Percentiles rank a stretch among this genome's conserved stretches.
Conservation (phyloP, 768 basidiomycete species). For the Xanthoconium stramineum region DNA sequence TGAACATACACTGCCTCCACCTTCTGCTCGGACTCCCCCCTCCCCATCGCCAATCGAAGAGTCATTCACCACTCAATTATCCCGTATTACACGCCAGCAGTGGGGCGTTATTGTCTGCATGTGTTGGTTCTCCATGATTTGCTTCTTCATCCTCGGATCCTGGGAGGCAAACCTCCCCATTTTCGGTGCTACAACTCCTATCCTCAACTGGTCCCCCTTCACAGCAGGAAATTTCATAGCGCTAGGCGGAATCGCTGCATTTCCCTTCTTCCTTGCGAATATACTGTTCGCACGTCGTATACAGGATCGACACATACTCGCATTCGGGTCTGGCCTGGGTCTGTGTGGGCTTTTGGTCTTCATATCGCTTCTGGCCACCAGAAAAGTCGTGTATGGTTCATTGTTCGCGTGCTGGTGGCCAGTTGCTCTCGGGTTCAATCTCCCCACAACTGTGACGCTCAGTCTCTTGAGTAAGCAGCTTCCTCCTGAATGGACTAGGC, state of each 20-base stretch:
- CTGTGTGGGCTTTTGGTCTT: conserved; percentile 50
- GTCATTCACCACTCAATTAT: conserved; percentile 8
- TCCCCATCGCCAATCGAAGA: conserved; percentile 1
- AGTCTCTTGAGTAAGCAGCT: conserved; percentile 68
- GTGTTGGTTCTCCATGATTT: conserved; percentile 70
- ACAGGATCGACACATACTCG: conserved; percentile 60
- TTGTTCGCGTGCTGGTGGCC: conserved; percentile 44
- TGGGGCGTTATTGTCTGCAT: conserved; percentile 59
- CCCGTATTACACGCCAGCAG: conserved; percentile 29
- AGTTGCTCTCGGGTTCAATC: conserved; percentile 69
- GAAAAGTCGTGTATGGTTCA: conserved; percentile 43
- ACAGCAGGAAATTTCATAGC: conserved; percentile 70
- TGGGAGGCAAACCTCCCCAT: conserved; percentile 71
- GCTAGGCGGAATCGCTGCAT: conserved; percentile 56
- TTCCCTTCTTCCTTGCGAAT: conserved; percentile 67
- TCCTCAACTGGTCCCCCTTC: conserved; percentile 57
- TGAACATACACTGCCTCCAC: neutral
- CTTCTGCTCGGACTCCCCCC: neutral
- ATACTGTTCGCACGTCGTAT: conserved; percentile 53
- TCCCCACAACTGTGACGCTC: conserved; percentile 67
- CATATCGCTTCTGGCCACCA: conserved; percentile 41
- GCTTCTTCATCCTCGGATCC: conserved; percentile 66
- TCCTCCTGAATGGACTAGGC: conserved; percentile 57
- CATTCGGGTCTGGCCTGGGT: conserved; percentile 49
- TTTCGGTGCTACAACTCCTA: conserved; percentile 41